phyloP scores from a whole-genome alignment of 805 yeast species.

The Spathaspora passalidarum region DNA sequence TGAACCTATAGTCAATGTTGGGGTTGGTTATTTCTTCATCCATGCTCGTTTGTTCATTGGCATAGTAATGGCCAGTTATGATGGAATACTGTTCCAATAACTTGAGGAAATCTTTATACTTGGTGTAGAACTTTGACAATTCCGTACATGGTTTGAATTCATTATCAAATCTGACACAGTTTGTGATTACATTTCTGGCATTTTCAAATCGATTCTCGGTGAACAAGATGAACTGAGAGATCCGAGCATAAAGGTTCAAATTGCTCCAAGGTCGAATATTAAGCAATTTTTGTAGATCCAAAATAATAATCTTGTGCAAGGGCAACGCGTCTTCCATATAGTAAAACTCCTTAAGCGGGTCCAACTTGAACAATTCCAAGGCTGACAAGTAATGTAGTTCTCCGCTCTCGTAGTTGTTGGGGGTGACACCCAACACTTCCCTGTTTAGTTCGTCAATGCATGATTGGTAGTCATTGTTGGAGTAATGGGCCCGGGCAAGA shows the following conservation, averaged over 20 bases:
- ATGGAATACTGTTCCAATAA: constrained; percentile 45
- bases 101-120: constrained; percentile 38
- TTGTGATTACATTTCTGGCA: constrained; percentile 51
- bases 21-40: constrained; percentile 11
- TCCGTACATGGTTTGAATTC: constrained; percentile 61
- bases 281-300: constrained; percentile 24
- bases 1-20: constrained; percentile 18
- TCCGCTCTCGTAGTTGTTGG: constrained; percentile 29
- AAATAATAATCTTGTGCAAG: constrained; percentile 17
- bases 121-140: constrained; percentile 51
- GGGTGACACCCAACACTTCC: constrained; percentile 33
- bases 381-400: constrained; percentile 8
- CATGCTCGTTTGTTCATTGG: constrained; percentile 24
- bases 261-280: constrained; percentile 25
- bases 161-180: constrained; percentile 75
- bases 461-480: constrained; percentile 14
- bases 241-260: constrained; percentile 20
- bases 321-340: constrained; percentile 4
- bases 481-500: constrained; percentile 1
- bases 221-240: constrained; percentile 38
- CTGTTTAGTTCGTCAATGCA: constrained; percentile 27
- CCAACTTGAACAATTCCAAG: constrained; percentile 5
- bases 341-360: background rate
- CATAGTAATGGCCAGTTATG: constrained; percentile 24
- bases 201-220: constrained; percentile 52